phyloP scores from a whole-genome alignment of 305 asterid species.

The Fraxinus sp. region DNA sequence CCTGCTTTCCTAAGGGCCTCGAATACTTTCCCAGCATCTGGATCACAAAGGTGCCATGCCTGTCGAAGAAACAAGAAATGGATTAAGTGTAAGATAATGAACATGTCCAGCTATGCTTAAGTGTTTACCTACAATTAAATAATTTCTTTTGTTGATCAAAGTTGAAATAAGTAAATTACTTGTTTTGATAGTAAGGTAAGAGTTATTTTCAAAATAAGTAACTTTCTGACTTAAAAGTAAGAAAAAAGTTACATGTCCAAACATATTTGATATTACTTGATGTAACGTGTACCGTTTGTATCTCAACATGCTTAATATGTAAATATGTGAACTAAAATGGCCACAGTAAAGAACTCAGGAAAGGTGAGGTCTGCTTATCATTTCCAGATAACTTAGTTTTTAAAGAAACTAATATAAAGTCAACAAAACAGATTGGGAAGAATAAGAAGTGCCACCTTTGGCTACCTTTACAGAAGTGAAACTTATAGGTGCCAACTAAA shows the following conservation, averaged over 20 bases:
- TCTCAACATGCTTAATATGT: not conserved
- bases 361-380: not conserved
- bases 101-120: not conserved
- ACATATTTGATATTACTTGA: not conserved
- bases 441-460: not conserved
- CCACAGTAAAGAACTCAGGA: not conserved
- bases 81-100: not conserved
- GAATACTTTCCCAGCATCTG: slow-evolving; percentile 81
- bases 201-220: not conserved
- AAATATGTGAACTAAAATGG: not conserved
- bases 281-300: not conserved
- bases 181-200: not conserved
- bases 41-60: slow-evolving; percentile 99
- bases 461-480: not conserved
- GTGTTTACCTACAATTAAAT: not conserved
- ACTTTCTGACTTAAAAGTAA: not conserved
- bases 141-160: not conserved
- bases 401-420: not conserved
- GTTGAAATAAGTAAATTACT: not conserved
- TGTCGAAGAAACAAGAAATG: slow-evolving; percentile 27
- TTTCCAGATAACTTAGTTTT: too few species aligned
- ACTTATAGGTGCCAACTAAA: not conserved
- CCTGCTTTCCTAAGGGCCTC: slow-evolving; percentile 70
- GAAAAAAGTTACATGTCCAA: not conserved
- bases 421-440: not conserved